A percentile compares a stretch with the other conserved stretches of the same genome.
phyloP scores from a whole-genome alignment of 306 rosid genomes.

The Sesbania bispinosa region DNA sequence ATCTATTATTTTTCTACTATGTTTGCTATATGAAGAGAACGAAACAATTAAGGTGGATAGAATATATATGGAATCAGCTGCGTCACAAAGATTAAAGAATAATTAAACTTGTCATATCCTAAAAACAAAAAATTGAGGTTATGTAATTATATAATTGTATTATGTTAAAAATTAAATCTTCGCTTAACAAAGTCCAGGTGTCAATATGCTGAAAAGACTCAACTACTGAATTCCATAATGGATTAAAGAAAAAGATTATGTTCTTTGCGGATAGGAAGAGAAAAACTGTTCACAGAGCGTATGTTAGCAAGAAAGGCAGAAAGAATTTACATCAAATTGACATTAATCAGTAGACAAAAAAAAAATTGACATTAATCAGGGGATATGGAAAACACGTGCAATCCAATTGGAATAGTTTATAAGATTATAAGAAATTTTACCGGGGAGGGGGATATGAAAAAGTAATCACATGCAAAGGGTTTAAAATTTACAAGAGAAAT shows the following conservation, averaged over 20 bases:
- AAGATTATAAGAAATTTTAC: background rate
- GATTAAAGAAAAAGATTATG: conserved; percentile 31
- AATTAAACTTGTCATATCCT: background rate
- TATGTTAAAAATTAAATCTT: background rate
- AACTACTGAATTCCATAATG: conserved; percentile 24
- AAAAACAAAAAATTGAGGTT: conserved; percentile 20
- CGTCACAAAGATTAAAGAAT: conserved; percentile 10
- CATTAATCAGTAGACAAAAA: conserved; percentile 8
- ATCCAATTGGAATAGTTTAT: background rate
- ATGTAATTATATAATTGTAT: background rate
- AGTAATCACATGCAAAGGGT: too few relatives aligned
- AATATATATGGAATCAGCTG: conserved; percentile 41
- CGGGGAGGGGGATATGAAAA: too few relatives aligned
- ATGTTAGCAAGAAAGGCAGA: background rate
- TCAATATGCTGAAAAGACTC: conserved; percentile 44
- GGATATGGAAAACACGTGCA: background rate
- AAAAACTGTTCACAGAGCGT: conserved; percentile 7
- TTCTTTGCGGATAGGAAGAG: conserved; percentile 37
- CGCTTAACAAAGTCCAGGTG: conserved; percentile 8
- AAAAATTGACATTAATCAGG: conserved; percentile 15
- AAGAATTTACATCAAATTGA: conserved; percentile 18
- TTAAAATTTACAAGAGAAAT: too few relatives aligned
- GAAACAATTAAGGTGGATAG: conserved; percentile 12
- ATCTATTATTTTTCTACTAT: background rate
- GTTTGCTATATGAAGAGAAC: conserved; percentile 13